A percentile compares a stretch with the other conserved stretches of the same genome.
phyloP scores from a whole-genome alignment of 2,329 filamentous ascomycete species.

The Apiospora rasikravindrae region DNA sequence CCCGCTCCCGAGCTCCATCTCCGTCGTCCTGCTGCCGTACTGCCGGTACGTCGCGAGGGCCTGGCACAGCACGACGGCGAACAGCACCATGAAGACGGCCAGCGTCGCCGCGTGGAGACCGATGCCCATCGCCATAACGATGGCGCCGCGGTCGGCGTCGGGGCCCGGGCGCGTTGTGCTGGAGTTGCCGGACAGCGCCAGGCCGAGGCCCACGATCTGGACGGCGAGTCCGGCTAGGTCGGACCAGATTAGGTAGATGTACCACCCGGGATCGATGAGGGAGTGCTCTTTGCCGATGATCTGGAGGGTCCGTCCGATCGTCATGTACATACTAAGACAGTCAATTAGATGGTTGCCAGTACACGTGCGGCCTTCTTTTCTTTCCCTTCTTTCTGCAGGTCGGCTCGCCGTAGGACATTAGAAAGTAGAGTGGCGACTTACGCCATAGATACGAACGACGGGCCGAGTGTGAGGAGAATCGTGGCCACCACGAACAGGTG shows the following conservation, averaged over 20 bases:
- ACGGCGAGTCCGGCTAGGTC: slow-evolving; percentile 34
- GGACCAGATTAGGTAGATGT: slow-evolving; percentile 33
- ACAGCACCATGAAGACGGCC: slow-evolving; percentile 31
- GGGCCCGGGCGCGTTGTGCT: slow-evolving; percentile 25
- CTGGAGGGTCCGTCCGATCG: slow-evolving; percentile 32
- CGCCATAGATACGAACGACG: slow-evolving; percentile 36
- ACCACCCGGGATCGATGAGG: slow-evolving; percentile 31
- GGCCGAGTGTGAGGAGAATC: slow-evolving; percentile 34
- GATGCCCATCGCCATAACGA: slow-evolving; percentile 34
- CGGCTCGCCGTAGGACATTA: not conserved
- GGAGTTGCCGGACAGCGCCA: slow-evolving; percentile 34
- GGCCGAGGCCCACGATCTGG: slow-evolving; percentile 35
- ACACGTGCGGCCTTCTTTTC: not conserved
- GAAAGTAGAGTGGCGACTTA: slow-evolving; percentile 20
- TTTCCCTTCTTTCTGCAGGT: not conserved
- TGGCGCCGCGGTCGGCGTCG: slow-evolving; percentile 26
- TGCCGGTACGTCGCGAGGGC: slow-evolving; percentile 30
- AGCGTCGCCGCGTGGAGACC: slow-evolving; percentile 34
- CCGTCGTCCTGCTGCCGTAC: slow-evolving; percentile 35
- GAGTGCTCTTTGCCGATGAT: slow-evolving; percentile 38
- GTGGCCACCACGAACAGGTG: slow-evolving; percentile 31
- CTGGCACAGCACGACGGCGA: slow-evolving; percentile 31
- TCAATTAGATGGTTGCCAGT: no score
- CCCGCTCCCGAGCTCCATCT: slow-evolving; percentile 24
- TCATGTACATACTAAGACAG: slow-evolving; percentile 36